These are phyloP conservation scores for Ogataea pini DNA, from an alignment of 805 yeast species.

Conservation along the genomic window DNA sequence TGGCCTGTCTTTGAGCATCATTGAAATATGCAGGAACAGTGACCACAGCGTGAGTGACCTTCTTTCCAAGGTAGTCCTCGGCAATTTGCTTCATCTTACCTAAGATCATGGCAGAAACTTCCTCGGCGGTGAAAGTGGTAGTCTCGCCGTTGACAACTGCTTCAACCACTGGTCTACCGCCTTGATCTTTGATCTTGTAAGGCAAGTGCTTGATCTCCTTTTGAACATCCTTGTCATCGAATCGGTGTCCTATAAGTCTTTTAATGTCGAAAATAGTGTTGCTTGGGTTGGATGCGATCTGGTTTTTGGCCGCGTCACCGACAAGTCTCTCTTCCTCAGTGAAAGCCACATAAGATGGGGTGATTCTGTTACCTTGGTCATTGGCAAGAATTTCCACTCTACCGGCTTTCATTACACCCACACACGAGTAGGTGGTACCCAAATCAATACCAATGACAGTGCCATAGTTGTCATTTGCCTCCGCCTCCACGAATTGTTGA, in stretches of 20 bases:
- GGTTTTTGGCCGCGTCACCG: conserved; percentile 98
- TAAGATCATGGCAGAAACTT: conserved; percentile 90
- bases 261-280: conserved; percentile 96
- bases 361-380: conserved; percentile 98
- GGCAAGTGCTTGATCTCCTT: conserved; percentile 88
- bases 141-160: conserved; percentile 88
- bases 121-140: conserved; percentile 89
- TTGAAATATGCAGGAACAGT: conserved; percentile 93
- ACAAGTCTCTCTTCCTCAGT: conserved; percentile 93
- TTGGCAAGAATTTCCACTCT: conserved; percentile 94
- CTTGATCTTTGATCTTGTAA: conserved; percentile 72
- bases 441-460: conserved; percentile 87
- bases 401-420: conserved; percentile 60
- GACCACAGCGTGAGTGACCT: conserved; percentile 86
- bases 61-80: conserved; percentile 82
- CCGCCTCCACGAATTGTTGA: conserved; percentile 28
- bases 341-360: conserved; percentile 96
- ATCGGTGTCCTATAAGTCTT: conserved; percentile 88
- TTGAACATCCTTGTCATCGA: conserved; percentile 74
- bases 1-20: conserved; percentile 93
- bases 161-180: conserved; percentile 83
- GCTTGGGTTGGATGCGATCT: conserved; percentile 93
- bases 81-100: conserved; percentile 91
- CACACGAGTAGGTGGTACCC: conserved; percentile 98
- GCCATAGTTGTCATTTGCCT: conserved; percentile 35